These are phyloP conservation scores for Nephelium lappaceum DNA, from an alignment of 345 rosid genomes.

Conservation along the genomic window DNA sequence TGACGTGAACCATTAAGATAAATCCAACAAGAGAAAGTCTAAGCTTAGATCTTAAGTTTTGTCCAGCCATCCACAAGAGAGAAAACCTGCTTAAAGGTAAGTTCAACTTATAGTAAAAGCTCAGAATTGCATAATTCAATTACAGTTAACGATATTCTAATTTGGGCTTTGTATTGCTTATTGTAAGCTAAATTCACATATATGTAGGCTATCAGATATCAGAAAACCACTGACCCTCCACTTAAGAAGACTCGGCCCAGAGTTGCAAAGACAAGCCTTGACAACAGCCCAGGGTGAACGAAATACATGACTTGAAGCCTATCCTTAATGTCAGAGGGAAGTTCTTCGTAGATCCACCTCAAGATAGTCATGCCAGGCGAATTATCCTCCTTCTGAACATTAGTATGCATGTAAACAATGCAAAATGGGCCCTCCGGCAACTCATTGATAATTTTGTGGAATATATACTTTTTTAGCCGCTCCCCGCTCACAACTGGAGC, in stretches of 20 bases:
- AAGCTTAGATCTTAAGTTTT: not conserved
- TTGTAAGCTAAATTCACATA: not conserved
- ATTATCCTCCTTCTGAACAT: conserved; percentile 85
- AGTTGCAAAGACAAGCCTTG: conserved; percentile 81
- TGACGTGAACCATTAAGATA: not conserved
- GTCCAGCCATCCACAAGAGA: not conserved
- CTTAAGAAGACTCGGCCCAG: conserved; percentile 90
- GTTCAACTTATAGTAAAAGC: not conserved
- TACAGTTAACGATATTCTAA: not conserved
- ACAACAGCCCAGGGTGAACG: conserved; percentile 86
- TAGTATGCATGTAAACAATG: conserved; percentile 82
- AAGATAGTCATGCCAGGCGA: conserved; percentile 80
- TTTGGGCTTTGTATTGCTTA: not conserved
- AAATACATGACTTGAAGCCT: conserved; percentile 83
- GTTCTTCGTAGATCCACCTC: conserved; percentile 96
- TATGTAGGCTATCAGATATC: not conserved
- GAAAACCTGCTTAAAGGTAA: not conserved
- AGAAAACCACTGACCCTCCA: conserved; percentile 67
- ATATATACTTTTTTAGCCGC: conserved; percentile 76
- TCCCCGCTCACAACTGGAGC: conserved; percentile 86
- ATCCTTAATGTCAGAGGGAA: conserved; percentile 67
- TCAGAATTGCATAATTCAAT: not conserved
- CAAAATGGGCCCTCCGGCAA: conserved; percentile 81
- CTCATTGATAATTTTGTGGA: conserved; percentile 69
- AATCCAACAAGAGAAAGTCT: not conserved